Evolutionary conservation across 75 land plant genomes (phyloP).

Genomic region (Pinus tabuliformis): DNA sequence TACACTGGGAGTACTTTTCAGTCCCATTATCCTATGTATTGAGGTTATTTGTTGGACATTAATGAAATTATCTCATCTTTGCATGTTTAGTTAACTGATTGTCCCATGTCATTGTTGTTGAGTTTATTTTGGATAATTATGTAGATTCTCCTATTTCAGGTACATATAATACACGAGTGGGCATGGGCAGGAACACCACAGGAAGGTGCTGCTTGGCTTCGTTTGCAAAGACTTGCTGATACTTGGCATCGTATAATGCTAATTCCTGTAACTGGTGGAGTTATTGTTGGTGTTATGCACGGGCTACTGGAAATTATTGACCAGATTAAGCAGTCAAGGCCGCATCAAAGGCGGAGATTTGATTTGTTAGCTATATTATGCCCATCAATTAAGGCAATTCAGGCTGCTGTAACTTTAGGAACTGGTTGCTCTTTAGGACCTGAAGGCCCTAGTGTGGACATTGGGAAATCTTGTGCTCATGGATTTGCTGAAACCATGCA

Average conservation of each 20-base stretch:
- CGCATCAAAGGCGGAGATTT: constrained; percentile 48
- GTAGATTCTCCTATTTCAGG: constrained; percentile 37
- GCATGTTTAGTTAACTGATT: constrained; percentile 2
- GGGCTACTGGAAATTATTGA: constrained; percentile 76
- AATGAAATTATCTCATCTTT: background rate
- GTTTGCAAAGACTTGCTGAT: constrained; percentile 81
- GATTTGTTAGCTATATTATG: constrained; percentile 75
- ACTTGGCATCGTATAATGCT: constrained; percentile 95
- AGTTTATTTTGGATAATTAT: background rate
- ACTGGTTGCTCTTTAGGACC: constrained; percentile 99
- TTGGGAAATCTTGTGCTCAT: constrained; percentile 94
- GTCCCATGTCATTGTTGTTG: background rate
- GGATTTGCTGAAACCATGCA: constrained; percentile 85
- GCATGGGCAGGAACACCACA: constrained; percentile 99
- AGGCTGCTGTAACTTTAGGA: constrained; percentile 95
- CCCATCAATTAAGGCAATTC: constrained; percentile 89
- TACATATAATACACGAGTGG: constrained; percentile 96
- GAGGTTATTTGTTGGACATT: background rate
- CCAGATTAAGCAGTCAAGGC: constrained; percentile 69
- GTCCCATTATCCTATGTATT: too few species aligned
- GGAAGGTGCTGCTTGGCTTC: constrained; percentile 99
- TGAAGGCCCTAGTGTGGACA: constrained; percentile 99
- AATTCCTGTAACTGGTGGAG: constrained; percentile 93
- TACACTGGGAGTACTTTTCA: too few species aligned
- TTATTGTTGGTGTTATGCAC: constrained; percentile 96